These are phyloP conservation scores for Salvia miltiorrhiza DNA, from an alignment of 257 asterid genomes.

Conservation along the genomic window DNA sequence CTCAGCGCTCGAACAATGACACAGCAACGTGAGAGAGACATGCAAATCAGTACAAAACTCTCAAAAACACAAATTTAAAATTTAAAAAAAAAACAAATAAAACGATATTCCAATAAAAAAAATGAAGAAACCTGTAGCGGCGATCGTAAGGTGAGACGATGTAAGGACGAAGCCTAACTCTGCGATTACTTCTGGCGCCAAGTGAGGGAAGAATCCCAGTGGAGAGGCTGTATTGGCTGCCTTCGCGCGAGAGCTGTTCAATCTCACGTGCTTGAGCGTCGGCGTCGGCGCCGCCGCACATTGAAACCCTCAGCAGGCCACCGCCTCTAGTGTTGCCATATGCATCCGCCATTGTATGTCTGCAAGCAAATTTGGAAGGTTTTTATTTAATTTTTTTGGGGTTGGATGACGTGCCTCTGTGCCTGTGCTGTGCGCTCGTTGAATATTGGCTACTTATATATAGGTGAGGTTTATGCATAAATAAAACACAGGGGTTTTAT, in stretches of 20 bases:
- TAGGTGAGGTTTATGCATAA: background rate
- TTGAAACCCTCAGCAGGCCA: conserved; percentile 30
- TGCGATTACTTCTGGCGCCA: conserved; percentile 58
- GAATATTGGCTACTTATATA: conserved; percentile 6
- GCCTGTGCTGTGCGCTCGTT: background rate
- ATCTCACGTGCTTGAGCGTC: conserved; percentile 36
- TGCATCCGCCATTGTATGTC: conserved; percentile 28
- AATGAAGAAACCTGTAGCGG: conserved; percentile 47
- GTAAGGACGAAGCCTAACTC: conserved; percentile 41
- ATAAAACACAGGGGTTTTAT: background rate
- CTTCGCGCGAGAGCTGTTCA: conserved; percentile 56
- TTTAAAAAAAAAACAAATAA: background rate
- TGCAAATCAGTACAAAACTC: conserved; percentile 15
- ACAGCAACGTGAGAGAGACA: background rate
- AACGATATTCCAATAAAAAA: background rate
- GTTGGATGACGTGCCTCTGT: background rate
- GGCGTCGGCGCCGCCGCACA: conserved; percentile 45
- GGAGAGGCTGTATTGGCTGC: conserved; percentile 51
- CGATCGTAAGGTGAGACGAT: conserved; percentile 55
- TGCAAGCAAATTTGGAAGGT: background rate
- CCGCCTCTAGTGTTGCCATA: conserved; percentile 23
- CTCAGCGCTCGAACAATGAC: background rate
- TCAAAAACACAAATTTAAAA: background rate
- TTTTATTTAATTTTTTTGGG: background rate
- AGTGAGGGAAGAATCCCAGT: conserved; percentile 71